Conservation (phyloP, 352 stramenopile genomes). For the Phytopythium sindhum region DNA sequence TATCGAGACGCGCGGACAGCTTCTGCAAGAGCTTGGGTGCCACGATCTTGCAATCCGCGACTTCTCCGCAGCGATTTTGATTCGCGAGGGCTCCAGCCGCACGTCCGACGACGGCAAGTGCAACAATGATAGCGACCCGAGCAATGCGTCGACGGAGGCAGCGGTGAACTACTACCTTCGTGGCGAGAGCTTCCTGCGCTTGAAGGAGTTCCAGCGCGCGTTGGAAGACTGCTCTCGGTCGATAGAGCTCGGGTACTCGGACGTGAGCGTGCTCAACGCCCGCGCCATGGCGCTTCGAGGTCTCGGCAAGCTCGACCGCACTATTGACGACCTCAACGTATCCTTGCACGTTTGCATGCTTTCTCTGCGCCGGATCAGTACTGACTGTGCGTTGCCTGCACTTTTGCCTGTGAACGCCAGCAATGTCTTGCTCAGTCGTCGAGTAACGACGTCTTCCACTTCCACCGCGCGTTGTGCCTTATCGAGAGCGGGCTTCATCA, state of each 20-base stretch:
- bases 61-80: slow-evolving; percentile 29
- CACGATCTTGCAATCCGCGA: slow-evolving; percentile 54
- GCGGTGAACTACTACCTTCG: slow-evolving; percentile 31
- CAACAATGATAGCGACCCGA: slow-evolving; percentile 1
- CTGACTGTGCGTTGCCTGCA: background rate
- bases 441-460: slow-evolving; percentile 58
- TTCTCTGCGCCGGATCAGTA: background rate
- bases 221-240: slow-evolving; percentile 44
- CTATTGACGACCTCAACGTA: slow-evolving; percentile 59
- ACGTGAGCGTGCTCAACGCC: slow-evolving; percentile 47
- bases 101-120: background rate
- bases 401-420: slow-evolving; percentile 10
- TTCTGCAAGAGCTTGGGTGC: slow-evolving; percentile 53
- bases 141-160: background rate
- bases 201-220: slow-evolving; percentile 37
- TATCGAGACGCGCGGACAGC: slow-evolving; percentile 45
- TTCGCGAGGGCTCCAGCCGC: slow-evolving; percentile 2
- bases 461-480: slow-evolving; percentile 58
- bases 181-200: slow-evolving; percentile 38
- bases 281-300: slow-evolving; percentile 54
- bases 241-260: slow-evolving; percentile 26
- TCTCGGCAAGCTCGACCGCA: slow-evolving; percentile 51
- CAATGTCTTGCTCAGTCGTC: slow-evolving; percentile 34
- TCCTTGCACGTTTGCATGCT: background rate
- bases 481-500: slow-evolving; percentile 50